Evolutionary conservation across 352 stramenopile species (phyloP).

Genomic region (Pythium grandisporangium): DNA sequence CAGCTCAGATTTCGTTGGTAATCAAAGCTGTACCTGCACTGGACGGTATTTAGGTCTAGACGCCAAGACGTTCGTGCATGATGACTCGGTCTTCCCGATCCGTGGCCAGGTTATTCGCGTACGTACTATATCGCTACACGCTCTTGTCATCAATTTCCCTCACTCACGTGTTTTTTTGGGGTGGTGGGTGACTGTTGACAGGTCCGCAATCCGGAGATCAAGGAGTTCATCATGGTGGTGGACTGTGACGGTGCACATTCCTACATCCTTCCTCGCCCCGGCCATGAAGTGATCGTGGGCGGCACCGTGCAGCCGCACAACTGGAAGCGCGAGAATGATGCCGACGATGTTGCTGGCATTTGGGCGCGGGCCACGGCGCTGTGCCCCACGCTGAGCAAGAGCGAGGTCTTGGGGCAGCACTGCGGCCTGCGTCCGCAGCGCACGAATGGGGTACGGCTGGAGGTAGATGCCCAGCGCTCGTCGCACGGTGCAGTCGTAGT

Average conservation of each 20-base stretch:
- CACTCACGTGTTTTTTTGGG: too few species aligned
- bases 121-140: too few species aligned
- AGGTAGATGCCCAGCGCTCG: conserved; percentile 24
- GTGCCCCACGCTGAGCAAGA: conserved; percentile 29
- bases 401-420: conserved; percentile 23
- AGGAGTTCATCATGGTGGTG: conserved; percentile 36
- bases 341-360: conserved; percentile 29
- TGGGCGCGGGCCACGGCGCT: conserved; percentile 36
- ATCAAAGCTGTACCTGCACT: too few species aligned
- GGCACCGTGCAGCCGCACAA: conserved; percentile 60
- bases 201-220: conserved; percentile 42
- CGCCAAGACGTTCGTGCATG: conserved; percentile 28
- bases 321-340: conserved; percentile 28
- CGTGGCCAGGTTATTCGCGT: conserved; percentile 28
- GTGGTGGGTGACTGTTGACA: too few species aligned
- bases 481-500: conserved; percentile 32
- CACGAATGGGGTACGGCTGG: conserved; percentile 28
- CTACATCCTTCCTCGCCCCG: conserved; percentile 56
- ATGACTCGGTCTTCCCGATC: conserved; percentile 39
- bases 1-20: conserved; percentile 19
- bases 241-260: conserved; percentile 34
- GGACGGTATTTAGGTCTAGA: too few species aligned
- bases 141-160: too few species aligned
- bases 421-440: conserved; percentile 38
- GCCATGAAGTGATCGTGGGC: conserved; percentile 50